Base-by-base conservation (phyloP, 2,329 filamentous ascomycete species). In the Zymoseptoria ardabiliae region DNA sequence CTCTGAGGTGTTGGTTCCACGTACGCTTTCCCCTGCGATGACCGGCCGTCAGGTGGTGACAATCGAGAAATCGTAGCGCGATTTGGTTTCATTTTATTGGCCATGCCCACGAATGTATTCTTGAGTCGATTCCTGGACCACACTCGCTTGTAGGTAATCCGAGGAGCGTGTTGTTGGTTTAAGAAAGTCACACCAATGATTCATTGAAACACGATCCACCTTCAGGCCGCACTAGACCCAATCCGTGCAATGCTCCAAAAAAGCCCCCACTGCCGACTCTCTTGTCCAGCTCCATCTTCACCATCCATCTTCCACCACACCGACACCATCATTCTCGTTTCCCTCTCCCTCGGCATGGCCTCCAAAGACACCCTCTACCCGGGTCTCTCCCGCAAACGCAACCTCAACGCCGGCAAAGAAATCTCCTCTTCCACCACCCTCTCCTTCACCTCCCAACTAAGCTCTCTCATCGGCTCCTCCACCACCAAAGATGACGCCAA, bases 401-500 rank as follows among this genome's bases (percentile, higher is more conserved):
- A 85, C 49, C 72, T 73, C 61, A 72, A 71, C 55, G 75, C 77
- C 68, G 82, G 82, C 70, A 86, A 85, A 70, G 85, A 88, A 69
- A 83, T 90, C 59, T 80, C 82, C 20, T 84, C 85, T 19, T 84
- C 91, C 19, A 87, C 85, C 19, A 85, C 84, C 51, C 84, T 96
- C 57, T 86, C 91, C 71, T 97, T 99, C 77, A 86, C 89, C n/a
- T 90, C 90, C 10, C 89, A 94, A 65, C 84, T 97, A 63, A 88
- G 89, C 67, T 89, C 87, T 52, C 85, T 97, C 58, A 90, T 97
- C 75, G 77, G 81, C 35, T 73, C 81, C 22, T 65, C 76, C 21
- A 69, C 78, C 59, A 72, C 77, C 60, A 66, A 74, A n/a, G 75
- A 72, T 53, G 66, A 70, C 50, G 62, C 76, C 23, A 61, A 74